These are phyloP conservation scores for Bullera alba DNA, from an alignment of 768 basidiomycete species.

Conservation along the genomic window DNA sequence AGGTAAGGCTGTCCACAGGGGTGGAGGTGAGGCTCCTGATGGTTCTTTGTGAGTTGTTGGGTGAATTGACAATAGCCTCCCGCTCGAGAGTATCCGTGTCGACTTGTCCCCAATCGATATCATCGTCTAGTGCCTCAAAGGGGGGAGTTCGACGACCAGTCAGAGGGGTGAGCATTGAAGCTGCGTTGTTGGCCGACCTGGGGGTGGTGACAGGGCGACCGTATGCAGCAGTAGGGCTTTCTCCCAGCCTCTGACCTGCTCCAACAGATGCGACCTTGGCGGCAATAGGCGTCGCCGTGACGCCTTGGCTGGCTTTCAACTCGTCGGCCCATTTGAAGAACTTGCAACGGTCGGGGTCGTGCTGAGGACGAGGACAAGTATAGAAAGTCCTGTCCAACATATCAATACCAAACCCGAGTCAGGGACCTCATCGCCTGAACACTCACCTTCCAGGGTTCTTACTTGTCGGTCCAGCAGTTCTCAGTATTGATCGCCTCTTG, in stretches of 20 bases:
- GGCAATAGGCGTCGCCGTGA: neutral
- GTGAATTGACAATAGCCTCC: conserved; percentile 29
- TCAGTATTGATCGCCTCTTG: conserved; percentile 11
- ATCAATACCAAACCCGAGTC: neutral
- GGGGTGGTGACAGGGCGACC: conserved; percentile 8
- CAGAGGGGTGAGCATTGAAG: neutral
- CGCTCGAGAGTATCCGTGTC: conserved; percentile 32
- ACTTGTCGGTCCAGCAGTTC: conserved; percentile 23
- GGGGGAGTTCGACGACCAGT: neutral
- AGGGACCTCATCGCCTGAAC: neutral
- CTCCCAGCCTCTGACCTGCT: conserved; percentile 12
- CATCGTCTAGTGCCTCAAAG: conserved; percentile 5
- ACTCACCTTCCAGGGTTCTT: conserved; percentile 39
- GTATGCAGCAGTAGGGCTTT: conserved; percentile 15
- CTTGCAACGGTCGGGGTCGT: conserved; percentile 32
- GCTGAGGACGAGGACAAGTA: conserved; percentile 21
- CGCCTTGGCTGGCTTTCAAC: conserved; percentile 1
- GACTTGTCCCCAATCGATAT: conserved; percentile 35
- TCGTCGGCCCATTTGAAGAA: conserved; percentile 42
- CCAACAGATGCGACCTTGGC: neutral
- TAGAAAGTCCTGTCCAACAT: conserved; percentile 23
- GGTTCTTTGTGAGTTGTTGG: conserved; percentile 17
- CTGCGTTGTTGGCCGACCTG: too few species aligned
- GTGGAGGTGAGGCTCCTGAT: conserved; percentile 1
- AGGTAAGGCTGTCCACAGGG: conserved; percentile 1